Base-by-base conservation (phyloP, 495 filamentous ascomycete species). In the Neurospora sp. region DNA sequence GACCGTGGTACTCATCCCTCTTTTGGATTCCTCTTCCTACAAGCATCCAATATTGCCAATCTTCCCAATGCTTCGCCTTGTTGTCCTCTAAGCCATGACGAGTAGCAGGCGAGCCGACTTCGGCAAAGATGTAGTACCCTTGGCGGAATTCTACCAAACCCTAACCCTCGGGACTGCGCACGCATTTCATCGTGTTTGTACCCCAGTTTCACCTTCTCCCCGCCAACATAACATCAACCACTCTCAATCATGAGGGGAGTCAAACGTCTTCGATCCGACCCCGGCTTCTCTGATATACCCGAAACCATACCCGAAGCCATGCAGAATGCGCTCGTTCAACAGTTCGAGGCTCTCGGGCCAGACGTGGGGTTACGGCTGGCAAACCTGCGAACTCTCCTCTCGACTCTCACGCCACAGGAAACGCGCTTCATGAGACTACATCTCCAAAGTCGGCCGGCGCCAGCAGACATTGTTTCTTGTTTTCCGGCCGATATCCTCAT, bases 401-500 rank as follows among this genome's bases (percentile, higher is more conserved):
- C 39, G 16, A 73, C 73, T 37, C 70, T 81, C 39, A 75, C 74
- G 8, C 31, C 1, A 4, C 69, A 77, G 35, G 80, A 83, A 68
- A 18, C 42, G 4, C 76, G 77, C 4, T 78, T 79, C 61, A 27
- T 83, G 5, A 75, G 70, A 39, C 40, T 74, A 12, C 72, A 80
- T 59, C 73, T 83, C 31, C 72, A 2, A 37, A 44, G 16, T 3
- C 70, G 48, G 69, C 74, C n/a, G 31, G 73, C 69, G 72, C 68
- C 14, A 59, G 70, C 71, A 41, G 80, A 83, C 71, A 74, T 81
- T 31, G 61, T 82, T 31, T 37, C 72, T 69, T 70, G 73, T 20
- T 73, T 83, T 59, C 82, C 82, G 9, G 39, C 77, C 1, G 82
- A 84, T 71, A 48, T 84, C 6, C 76, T 77, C 4, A n/a, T 70